Evolutionary conservation across 2,329 filamentous ascomycete species (phyloP).

Genomic region (Diaporthe humulicola): DNA sequence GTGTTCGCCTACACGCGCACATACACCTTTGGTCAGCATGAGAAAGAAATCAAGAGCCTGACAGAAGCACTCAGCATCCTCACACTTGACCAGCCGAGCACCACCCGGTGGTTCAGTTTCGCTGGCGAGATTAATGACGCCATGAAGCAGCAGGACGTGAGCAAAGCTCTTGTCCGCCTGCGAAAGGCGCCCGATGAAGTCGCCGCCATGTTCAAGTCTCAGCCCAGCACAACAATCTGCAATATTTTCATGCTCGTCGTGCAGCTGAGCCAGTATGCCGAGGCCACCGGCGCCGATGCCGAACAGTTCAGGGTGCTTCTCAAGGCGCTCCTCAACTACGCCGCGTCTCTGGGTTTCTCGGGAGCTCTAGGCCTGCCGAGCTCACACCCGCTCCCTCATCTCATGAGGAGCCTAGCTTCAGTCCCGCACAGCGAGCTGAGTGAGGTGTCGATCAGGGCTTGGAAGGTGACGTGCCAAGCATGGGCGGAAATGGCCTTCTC

Average conservation of each 20-base stretch:
- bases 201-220: conserved; percentile 10
- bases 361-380: neutral
- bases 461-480: conserved; percentile 24
- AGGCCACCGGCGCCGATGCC: neutral
- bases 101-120: conserved; percentile 19
- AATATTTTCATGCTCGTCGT: conserved; percentile 29
- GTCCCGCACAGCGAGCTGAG: conserved; percentile 10
- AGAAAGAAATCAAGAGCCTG: neutral
- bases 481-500: conserved; percentile 14
- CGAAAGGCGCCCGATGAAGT: conserved; percentile 16
- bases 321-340: conserved; percentile 28
- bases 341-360: neutral
- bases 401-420: conserved; percentile 16
- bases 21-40: conserved; percentile 11
- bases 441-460: conserved; percentile 30
- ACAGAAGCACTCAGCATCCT: conserved; percentile 5
- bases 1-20: conserved; percentile 30
- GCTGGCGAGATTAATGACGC: neutral
- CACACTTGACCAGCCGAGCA: neutral
- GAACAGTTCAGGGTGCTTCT: conserved; percentile 22
- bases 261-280: neutral
- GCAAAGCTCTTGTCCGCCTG: conserved; percentile 16
- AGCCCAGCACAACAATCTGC: conserved; percentile 22
- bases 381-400: conserved; percentile 12
- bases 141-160: conserved; percentile 13